Evolutionary conservation across 202 grass and related monocot genomes (phyloP).

Genomic region (Dendrocalamus latiflorus): DNA sequence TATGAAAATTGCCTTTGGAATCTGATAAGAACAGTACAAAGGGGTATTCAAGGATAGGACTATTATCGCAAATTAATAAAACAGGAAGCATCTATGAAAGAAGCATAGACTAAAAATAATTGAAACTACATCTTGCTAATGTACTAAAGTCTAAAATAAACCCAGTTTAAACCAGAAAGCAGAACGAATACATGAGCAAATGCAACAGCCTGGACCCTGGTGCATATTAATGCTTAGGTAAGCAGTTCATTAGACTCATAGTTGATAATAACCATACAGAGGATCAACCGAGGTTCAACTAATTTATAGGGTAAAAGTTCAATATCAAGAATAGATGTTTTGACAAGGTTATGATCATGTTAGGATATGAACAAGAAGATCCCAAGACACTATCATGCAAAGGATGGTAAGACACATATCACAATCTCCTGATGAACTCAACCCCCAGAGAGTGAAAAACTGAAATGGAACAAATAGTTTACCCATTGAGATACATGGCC

Average conservation of each 20-base stretch:
- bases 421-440: conserved; percentile 10
- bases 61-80: background rate
- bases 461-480: conserved; percentile 30
- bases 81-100: background rate
- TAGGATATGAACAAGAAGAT: conserved; percentile 16
- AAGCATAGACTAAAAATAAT: conserved; percentile 7
- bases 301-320: too few relatives aligned
- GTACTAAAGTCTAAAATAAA: conserved; percentile 5
- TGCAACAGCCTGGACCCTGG: background rate
- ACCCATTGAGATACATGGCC: conserved; percentile 77
- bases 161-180: conserved; percentile 13
- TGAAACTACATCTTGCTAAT: conserved; percentile 7
- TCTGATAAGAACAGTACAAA: background rate
- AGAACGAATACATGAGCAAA: background rate
- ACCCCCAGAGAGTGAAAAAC: background rate
- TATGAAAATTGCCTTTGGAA: background rate
- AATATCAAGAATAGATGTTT: background rate
- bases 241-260: background rate
- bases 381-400: background rate
- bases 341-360: background rate
- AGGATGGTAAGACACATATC: background rate
- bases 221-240: conserved; percentile 22
- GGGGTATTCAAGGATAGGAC: background rate
- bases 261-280: background rate
- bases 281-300: background rate